These are phyloP conservation scores for Candida lessepsii DNA, from an alignment of 805 yeast species.

Conservation along the genomic window DNA sequence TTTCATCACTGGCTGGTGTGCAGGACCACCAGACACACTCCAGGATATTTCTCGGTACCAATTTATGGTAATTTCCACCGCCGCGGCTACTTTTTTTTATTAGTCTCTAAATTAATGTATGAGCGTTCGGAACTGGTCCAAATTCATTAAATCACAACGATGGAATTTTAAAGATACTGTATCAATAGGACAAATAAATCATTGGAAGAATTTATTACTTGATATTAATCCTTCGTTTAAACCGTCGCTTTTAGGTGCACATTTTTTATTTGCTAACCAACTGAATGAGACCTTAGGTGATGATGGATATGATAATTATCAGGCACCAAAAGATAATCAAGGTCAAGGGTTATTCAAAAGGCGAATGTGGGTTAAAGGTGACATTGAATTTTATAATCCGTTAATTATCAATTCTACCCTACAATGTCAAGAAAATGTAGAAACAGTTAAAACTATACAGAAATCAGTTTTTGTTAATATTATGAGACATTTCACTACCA, in stretches of 20 bases:
- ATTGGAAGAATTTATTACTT: slow-evolving; percentile 18
- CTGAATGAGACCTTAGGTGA: slow-evolving; percentile 44
- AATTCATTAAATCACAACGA: slow-evolving; percentile 14
- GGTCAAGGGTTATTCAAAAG: slow-evolving; percentile 41
- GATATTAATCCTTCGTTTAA: background rate
- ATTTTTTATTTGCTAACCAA: slow-evolving; percentile 68
- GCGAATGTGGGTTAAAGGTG: slow-evolving; percentile 82
- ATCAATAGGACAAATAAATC: slow-evolving; percentile 21
- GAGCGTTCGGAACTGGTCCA: slow-evolving; percentile 19
- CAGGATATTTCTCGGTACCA: too few relatives aligned
- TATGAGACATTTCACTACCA: slow-evolving; percentile 32
- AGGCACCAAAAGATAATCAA: slow-evolving; percentile 49
- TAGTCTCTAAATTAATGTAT: background rate
- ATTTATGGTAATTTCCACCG: background rate
- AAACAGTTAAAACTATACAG: slow-evolving; percentile 34
- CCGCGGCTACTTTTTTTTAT: too few relatives aligned
- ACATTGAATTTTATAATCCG: slow-evolving; percentile 39
- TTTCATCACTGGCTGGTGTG: slow-evolving; percentile 6
- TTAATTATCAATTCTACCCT: slow-evolving; percentile 30
- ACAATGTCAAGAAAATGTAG: slow-evolving; percentile 54
- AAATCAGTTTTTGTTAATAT: slow-evolving; percentile 53
- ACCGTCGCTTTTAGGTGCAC: slow-evolving; percentile 46
- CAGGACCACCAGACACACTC: background rate
- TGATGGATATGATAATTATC: slow-evolving; percentile 83
- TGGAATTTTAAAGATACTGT: slow-evolving; percentile 23